Conservation (phyloP, 306 rosid species). For the Vachellia pachyceras region DNA sequence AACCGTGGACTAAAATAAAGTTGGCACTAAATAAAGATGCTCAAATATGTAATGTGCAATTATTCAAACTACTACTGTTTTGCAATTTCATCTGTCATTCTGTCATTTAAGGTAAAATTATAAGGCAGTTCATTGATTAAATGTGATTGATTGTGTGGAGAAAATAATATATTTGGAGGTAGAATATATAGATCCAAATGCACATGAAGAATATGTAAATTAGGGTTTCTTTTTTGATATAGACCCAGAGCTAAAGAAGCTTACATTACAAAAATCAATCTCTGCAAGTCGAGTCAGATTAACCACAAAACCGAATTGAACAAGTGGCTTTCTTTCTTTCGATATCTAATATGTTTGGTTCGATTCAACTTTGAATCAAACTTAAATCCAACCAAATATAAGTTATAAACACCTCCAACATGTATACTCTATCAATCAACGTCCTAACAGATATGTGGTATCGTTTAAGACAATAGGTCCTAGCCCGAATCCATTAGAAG, state of each 20-base stretch:
- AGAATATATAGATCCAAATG: neutral
- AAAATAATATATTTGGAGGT: neutral
- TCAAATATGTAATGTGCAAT: neutral
- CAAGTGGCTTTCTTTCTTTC: neutral
- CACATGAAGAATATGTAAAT: neutral
- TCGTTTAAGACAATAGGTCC: neutral
- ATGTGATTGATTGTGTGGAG: neutral
- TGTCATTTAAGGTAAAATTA: neutral
- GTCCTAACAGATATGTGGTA: neutral
- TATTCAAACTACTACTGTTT: neutral
- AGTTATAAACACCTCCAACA: neutral
- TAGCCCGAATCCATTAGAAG: conserved; percentile 3
- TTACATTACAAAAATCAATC: neutral
- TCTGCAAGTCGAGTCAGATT: neutral
- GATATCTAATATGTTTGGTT: neutral
- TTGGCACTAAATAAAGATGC: neutral
- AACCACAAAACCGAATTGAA: neutral
- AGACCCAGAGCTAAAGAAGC: neutral
- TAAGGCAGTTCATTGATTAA: neutral
- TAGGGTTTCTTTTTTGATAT: neutral
- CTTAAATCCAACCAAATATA: neutral
- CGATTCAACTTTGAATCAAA: neutral
- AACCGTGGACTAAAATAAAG: neutral
- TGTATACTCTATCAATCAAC: neutral
- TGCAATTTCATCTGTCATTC: neutral